A percentile compares a stretch with the other conserved stretches of the same genome.
phyloP scores from a whole-genome alignment of 495 filamentous ascomycete genomes.

The Talaromyces trachyspermus region DNA sequence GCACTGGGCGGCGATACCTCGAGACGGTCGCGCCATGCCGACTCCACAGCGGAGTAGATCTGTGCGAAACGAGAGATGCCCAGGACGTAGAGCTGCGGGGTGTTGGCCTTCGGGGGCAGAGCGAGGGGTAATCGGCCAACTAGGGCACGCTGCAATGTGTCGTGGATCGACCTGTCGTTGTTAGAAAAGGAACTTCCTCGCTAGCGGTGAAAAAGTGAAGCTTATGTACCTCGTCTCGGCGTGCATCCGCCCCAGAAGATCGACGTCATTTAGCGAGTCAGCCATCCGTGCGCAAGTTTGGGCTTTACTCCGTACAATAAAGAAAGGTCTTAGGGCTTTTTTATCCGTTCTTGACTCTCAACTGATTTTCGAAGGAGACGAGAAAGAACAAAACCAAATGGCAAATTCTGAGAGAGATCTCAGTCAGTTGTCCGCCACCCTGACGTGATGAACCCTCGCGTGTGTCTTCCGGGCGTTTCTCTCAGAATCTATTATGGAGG shows the following conservation, averaged over 20 bases:
- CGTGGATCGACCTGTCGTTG: neutral
- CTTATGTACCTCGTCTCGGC: constrained; percentile 1
- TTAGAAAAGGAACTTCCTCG: neutral
- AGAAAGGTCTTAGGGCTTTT: no score
- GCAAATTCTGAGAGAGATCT: no score
- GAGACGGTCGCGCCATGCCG: constrained; percentile 3
- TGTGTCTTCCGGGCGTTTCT: no score
- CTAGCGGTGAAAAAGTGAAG: neutral
- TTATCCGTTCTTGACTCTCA: neutral
- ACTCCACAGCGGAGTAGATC: constrained; percentile 7
- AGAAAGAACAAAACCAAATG: no score
- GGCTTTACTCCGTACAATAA: no score
- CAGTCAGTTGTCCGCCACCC: no score
- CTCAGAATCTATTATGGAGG: no score
- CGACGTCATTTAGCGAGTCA: no score
- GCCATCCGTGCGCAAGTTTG: no score
- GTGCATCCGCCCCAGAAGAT: neutral
- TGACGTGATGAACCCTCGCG: no score
- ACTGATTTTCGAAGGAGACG: no score
- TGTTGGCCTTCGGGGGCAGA: neutral
- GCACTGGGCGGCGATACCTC: neutral
- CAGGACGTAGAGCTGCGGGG: constrained; percentile 1
- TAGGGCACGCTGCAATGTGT: constrained; percentile 16
- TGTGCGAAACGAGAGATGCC: constrained; percentile 4
- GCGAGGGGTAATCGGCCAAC: constrained; percentile 28